Base-by-base conservation (phyloP, 2,329 filamentous ascomycete genomes). In the Phaeosphaeriaceae sp. region DNA sequence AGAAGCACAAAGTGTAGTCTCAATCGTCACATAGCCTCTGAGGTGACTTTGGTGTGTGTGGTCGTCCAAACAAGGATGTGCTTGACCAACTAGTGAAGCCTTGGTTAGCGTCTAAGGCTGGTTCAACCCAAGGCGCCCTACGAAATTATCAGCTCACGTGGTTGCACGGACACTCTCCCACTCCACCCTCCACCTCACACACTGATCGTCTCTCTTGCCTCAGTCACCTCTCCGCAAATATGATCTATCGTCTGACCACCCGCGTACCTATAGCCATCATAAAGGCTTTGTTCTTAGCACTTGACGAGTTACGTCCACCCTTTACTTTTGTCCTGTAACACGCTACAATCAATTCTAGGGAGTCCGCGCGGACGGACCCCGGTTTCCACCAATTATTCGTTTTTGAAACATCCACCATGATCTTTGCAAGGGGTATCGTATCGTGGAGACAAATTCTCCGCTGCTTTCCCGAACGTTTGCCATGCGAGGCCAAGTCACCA, bases 321-420 rank as follows among this genome's bases (percentile, higher is more conserved):
- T 54, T 60, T 52, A 58, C 59, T 51, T 59, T 41, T 33, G 21
- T 48, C 36, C 39, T 54, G 59, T 55, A 46, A 55, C 48, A 45
- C 54, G 46, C 36, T 42, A 54, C 28, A 46, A 54, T 56, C 20
- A 49, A 50, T 15, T 21, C 30, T 28, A 40, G 16, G 34, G 38
- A 26, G 15, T 21, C 26, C 17, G 44, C 43, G 47, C 49, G 42
- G 50, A 44, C 47, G 20, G 39, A 17, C 18, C 8, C 15, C 15
- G 17, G 26, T 41, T 55, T 49, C 55, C 52, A 58, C 55, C 52
- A 58, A 58, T 49, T 46, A 46, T 26, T 17, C 38, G 8, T 11
- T 33, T 29, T 33, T 30, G 12, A n/a, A 16, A 32, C 8, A 42
- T 48, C 44, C 20, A 40, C 38, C 15, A 32, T 11, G 18, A 30